These are phyloP conservation scores for Coemansia sp. DNA, from an alignment of 192 early-diverging fungal species.

Conservation along the genomic window DNA sequence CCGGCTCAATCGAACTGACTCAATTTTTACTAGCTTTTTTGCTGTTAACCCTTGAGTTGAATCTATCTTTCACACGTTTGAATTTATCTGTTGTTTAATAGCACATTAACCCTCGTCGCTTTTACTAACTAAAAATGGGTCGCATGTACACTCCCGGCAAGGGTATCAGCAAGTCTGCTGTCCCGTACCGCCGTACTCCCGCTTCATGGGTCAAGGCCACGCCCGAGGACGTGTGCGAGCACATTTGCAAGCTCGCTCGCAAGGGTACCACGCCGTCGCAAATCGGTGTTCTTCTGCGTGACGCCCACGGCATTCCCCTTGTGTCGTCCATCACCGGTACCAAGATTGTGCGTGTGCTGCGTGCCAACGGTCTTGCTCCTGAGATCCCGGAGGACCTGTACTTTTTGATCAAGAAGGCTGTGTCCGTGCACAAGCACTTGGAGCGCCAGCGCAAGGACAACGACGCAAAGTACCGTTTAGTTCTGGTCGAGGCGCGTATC, in stretches of 20 bases:
- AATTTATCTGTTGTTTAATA: slow-evolving; percentile 12
- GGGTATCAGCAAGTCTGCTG: slow-evolving; percentile 74
- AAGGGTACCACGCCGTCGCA: slow-evolving; percentile 98
- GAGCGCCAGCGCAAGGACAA: slow-evolving; percentile 99
- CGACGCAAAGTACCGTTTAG: slow-evolving; percentile 98
- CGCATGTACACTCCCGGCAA: slow-evolving; percentile 97
- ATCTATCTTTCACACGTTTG: slow-evolving; percentile 1
- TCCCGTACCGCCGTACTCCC: slow-evolving; percentile 89
- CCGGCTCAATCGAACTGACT: no score
- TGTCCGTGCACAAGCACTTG: slow-evolving; percentile 97
- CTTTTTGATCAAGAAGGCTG: slow-evolving; percentile 99
- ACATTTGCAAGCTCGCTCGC: slow-evolving; percentile 99
- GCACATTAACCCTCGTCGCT: neutral
- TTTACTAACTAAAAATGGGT: slow-evolving; percentile 65
- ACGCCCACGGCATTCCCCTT: slow-evolving; percentile 96
- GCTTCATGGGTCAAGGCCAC: slow-evolving; percentile 98
- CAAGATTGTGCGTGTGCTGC: slow-evolving; percentile 99
- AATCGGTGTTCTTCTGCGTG: slow-evolving; percentile 97
- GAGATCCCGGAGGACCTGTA: slow-evolving; percentile 98
- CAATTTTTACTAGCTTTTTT: no score
- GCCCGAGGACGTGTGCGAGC: slow-evolving; percentile 94
- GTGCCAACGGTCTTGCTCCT: slow-evolving; percentile 92
- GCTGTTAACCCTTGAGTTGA: no score
- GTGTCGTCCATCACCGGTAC: slow-evolving; percentile 97
- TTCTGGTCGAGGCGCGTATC: slow-evolving; percentile 97